Evolutionary conservation across 2,329 filamentous ascomycete genomes (phyloP), one percentile per base, ranked within the genome.

Genomic region (Berkeleyomyces basicola): DNA sequence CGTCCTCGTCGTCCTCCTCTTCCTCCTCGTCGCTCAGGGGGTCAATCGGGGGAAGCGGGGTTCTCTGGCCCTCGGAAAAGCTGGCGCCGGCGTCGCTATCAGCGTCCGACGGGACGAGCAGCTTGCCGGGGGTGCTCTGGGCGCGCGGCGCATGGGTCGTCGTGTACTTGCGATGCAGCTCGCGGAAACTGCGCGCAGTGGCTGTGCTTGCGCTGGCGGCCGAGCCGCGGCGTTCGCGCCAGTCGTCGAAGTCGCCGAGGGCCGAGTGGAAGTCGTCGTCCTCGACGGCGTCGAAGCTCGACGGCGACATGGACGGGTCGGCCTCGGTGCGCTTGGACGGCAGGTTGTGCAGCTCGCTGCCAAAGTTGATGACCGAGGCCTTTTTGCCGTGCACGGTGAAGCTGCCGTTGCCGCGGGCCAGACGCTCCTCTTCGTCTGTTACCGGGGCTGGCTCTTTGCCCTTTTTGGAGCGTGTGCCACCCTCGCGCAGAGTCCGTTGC

Each of bases 351-450:
- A 96, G 85, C 68, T 96, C 92, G n/a, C 85, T 84, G 7, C 91
- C 90, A 71, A 99, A 95, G n/a, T 89, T 95, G 67, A 99, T 89
- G 63, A 99, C 88, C 0, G 90, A 96, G 2, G 93, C 93, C 73
- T 99, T 97, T 77, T 97, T 99, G 65, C 93, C 92, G 70, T 99
- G 93, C 3, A 99, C 85, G 3, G 93, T 95, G 72, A 99, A 99
- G 68, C 89, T 95, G 4, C 90, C 90, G 10, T 88, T 83, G 10
- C 87, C 86, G 58, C 93, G 84, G 5, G 87, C 78, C 10, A 99
- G 78, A 9, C 87, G 84, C 67, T 89, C 87, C 44, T 87, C 76
- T 74, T 80, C 69, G 66, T 72, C 67, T 10, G 58, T 70, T 64
- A 69, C 78, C 9, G 49, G 49, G 7, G 51, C 55, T 31, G 63